Evolutionary conservation across 1,284 basidiomycete species (phyloP).

Genomic region (Ustilago nuda): DNA sequence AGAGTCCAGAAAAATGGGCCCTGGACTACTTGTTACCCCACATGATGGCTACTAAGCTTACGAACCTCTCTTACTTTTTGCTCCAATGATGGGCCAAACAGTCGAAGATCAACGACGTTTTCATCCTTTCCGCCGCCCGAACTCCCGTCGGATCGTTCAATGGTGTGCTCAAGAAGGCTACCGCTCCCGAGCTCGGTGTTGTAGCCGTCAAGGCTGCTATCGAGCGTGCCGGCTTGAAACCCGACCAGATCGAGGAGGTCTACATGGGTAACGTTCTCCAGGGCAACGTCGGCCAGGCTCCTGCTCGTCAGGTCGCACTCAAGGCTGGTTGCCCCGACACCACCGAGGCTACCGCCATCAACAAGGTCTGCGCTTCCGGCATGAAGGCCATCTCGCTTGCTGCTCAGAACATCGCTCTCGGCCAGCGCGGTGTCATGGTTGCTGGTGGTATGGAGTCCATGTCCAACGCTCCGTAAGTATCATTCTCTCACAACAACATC

Average conservation of each 20-base stretch:
- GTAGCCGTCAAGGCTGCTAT: constrained; percentile 85
- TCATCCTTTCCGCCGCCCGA: constrained; percentile 92
- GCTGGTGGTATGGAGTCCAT: constrained; percentile 72
- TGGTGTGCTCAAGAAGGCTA: constrained; percentile 86
- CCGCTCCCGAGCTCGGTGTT: constrained; percentile 89
- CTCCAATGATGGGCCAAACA: constrained; percentile 2
- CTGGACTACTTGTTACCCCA: background rate
- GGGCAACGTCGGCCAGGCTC: constrained; percentile 70
- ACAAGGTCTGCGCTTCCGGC: constrained; percentile 75
- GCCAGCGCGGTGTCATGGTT: constrained; percentile 70
- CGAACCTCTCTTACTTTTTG: background rate
- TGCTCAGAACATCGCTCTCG: constrained; percentile 70
- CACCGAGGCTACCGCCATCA: constrained; percentile 98
- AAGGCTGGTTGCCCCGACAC: constrained; percentile 86
- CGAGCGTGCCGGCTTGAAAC: constrained; percentile 83
- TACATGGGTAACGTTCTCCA: constrained; percentile 86
- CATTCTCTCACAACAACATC: background rate
- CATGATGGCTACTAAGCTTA: constrained; percentile 4
- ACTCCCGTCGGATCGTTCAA: constrained; percentile 95
- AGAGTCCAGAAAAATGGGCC: background rate
- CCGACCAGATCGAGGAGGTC: constrained; percentile 87
- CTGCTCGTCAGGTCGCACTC: constrained; percentile 74
- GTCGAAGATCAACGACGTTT: constrained; percentile 75
- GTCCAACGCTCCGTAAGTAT: constrained; percentile 70
- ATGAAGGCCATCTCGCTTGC: constrained; percentile 72